Conservation (phyloP, 2,329 filamentous ascomycete genomes). For the Trichoderma gracile region DNA sequence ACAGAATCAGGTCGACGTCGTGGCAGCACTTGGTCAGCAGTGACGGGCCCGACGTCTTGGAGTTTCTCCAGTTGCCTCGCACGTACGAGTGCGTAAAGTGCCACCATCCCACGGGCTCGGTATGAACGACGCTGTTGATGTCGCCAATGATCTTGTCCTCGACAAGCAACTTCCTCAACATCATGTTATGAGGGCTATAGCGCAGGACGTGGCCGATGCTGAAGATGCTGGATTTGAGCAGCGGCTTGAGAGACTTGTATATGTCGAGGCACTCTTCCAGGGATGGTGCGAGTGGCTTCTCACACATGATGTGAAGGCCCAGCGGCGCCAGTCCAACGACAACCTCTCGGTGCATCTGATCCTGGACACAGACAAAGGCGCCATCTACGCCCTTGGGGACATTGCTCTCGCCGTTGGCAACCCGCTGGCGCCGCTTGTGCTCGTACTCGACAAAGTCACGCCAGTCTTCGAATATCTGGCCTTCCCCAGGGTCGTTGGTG, state of each 20-base stretch:
- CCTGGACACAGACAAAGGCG: conserved; percentile 68
- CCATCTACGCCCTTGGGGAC: conserved; percentile 61
- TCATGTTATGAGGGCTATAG: conserved; percentile 89
- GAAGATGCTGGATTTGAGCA: conserved; percentile 58
- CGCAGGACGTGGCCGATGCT: conserved; percentile 91
- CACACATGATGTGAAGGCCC: conserved; percentile 83
- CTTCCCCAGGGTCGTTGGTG: conserved; percentile 49
- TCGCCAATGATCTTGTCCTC: conserved; percentile 78
- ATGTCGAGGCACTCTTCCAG: conserved; percentile 77
- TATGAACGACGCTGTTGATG: conserved; percentile 82
- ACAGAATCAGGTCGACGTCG: conserved; percentile 89
- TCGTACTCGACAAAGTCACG: conserved; percentile 75
- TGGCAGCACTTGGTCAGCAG: conserved; percentile 95
- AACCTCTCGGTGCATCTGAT: conserved; percentile 85
- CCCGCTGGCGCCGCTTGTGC: conserved; percentile 56
- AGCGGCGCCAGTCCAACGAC: conserved; percentile 70
- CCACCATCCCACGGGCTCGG: conserved; percentile 94
- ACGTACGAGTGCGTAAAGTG: conserved; percentile 92
- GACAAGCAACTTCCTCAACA: conserved; percentile 75
- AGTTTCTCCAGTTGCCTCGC: conserved; percentile 88
- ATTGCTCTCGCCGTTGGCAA: conserved; percentile 47
- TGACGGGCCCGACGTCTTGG: conserved; percentile 73
- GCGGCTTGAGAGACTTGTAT: conserved; percentile 56
- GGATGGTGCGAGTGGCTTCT: conserved; percentile 87
- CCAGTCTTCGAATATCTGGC: conserved; percentile 74